Base-by-base conservation (phyloP, 345 rosid species). In the Aquilaria malaccensis region DNA sequence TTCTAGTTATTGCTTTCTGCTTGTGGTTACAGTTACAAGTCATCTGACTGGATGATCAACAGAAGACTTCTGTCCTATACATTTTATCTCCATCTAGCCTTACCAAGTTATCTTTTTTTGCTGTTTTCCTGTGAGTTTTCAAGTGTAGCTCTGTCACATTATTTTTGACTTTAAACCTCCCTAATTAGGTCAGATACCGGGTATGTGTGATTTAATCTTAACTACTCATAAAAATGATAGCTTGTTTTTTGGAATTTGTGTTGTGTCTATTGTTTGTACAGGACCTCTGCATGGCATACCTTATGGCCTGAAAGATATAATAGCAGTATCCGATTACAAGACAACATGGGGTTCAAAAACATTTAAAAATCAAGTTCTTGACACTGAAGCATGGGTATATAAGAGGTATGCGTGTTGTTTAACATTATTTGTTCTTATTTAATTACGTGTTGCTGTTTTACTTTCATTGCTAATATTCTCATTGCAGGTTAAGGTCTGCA, bases 251-350 rank as follows among this genome's bases (percentile, higher is more conserved):
- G 52, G 33, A 3, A 50, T 15, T 22, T 22, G 22, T 22, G 53
- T 43, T 50, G 45, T 22, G 13, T 29, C 11, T 3, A 13, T 48
- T 29, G 52, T 22, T 37, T 68, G 51, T 63, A 13, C 66, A 88
- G 96, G 98, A 74, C 93, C 98, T 71, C 96, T 92, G 63, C 92
- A 91, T 52, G 95, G 98, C 59, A 86, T 91, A 49, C 98, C 96
- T 69, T 91, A 85, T 64, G 92, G 98, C 45, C 64, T 92, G 73
- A 92, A 92, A 73, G 96, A 92, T 73, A 88, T 82, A 67, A 74
- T 86, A 32, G 68, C 91, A 0, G 96, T 88, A 64, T 93, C 91
- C 0, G 77, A 72, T 32, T 89, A 89, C 81, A 87, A 69, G 68
- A 92, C 96, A 30, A 92, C 96, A 13, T 92, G 96, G 98, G 98